phyloP scores from a whole-genome alignment of 106 monocot species.

The Allium fistulosum region DNA sequence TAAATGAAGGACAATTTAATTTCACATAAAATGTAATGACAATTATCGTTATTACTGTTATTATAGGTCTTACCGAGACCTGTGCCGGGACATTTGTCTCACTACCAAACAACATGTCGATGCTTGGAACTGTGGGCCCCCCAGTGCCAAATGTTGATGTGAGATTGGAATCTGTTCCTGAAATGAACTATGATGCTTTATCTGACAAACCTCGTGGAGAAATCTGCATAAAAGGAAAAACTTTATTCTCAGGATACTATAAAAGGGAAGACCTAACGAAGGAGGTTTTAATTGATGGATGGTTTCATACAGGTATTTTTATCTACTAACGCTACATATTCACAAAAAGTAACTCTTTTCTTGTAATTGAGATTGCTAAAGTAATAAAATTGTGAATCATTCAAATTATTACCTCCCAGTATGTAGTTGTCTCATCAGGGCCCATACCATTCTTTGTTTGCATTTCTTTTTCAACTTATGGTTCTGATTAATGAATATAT shows the following conservation, averaged over 20 bases:
- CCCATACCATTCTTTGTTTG: too few species aligned
- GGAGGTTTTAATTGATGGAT: constrained; percentile 87
- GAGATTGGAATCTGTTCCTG: constrained; percentile 85
- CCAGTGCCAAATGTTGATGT: constrained; percentile 85
- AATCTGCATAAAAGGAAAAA: constrained; percentile 77
- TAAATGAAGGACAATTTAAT: too few species aligned
- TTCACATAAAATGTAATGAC: background rate
- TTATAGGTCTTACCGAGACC: constrained; percentile 78
- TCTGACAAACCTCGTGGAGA: constrained; percentile 62
- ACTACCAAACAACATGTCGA: constrained; percentile 53
- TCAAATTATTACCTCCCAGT: too few species aligned
- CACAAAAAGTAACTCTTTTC: background rate
- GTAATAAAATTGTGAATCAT: too few species aligned
- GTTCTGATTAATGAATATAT: too few species aligned
- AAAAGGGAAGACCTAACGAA: constrained; percentile 87
- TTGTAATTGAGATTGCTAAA: too few species aligned
- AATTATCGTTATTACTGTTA: background rate
- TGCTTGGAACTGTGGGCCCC: constrained; percentile 94
- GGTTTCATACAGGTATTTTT: constrained; percentile 93
- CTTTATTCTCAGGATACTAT: constrained; percentile 89
- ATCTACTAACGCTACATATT: background rate
- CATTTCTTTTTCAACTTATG: too few species aligned
- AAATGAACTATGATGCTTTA: constrained; percentile 91
- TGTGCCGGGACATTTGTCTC: constrained; percentile 91
- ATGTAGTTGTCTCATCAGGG: too few species aligned